phyloP scores from a whole-genome alignment of 1,139 yeast genomes.

The Candida smagusa region DNA sequence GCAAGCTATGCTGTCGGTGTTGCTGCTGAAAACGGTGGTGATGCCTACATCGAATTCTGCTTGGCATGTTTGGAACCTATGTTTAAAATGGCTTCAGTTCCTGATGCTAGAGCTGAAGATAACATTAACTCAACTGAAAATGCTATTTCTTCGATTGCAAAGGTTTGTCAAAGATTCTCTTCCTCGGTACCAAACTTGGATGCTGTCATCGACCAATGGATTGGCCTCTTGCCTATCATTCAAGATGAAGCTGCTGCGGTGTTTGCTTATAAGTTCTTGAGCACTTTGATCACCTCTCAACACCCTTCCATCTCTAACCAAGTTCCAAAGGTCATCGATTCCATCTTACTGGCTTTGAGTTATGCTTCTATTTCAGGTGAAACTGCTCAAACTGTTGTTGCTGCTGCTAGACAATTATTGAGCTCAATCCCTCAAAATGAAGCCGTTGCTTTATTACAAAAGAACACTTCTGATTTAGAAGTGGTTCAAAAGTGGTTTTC shows the following conservation, averaged over 20 bases:
- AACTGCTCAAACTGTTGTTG: constrained; percentile 63
- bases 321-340: constrained; percentile 64
- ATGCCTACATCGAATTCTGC: constrained; percentile 58
- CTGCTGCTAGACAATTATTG: constrained; percentile 53
- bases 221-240: constrained; percentile 73
- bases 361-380: constrained; percentile 67
- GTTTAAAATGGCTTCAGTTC: constrained; percentile 68
- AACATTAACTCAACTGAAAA: constrained; percentile 86
- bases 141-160: constrained; percentile 79
- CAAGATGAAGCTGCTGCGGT: constrained; percentile 90
- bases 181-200: constrained; percentile 59
- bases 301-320: constrained; percentile 61
- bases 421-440: constrained; percentile 54
- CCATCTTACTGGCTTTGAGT: constrained; percentile 73
- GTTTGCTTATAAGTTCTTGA: constrained; percentile 74
- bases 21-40: constrained; percentile 79
- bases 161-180: constrained; percentile 61
- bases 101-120: constrained; percentile 86
- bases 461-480: constrained; percentile 61
- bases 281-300: constrained; percentile 66
- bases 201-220: constrained; percentile 70
- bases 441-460: constrained; percentile 61
- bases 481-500: constrained; percentile 63
- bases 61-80: constrained; percentile 70
- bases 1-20: constrained; percentile 83